phyloP scores from a whole-genome alignment of 768 basidiomycete species.

The Nidularia sp. region DNA sequence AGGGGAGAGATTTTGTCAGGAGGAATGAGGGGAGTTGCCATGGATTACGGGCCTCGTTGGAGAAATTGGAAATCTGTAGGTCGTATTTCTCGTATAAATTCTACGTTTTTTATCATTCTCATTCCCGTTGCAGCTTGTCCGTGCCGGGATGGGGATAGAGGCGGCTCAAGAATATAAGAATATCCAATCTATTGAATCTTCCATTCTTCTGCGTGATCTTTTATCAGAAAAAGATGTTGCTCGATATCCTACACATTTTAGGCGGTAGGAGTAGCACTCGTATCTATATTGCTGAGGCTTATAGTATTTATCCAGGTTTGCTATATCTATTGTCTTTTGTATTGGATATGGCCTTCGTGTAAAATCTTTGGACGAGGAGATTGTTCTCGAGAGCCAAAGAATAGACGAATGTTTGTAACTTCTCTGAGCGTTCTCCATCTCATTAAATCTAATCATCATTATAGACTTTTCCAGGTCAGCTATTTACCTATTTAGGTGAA shows the following conservation, averaged over 20 bases:
- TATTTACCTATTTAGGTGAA: no score
- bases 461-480: background rate
- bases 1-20: constrained; percentile 25
- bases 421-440: background rate
- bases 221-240: constrained; percentile 7
- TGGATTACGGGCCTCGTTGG: constrained; percentile 26
- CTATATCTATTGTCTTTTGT: constrained; percentile 16
- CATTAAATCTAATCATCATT: background rate
- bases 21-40: constrained; percentile 24
- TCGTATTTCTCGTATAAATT: background rate
- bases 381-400: constrained; percentile 15
- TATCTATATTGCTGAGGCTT: background rate
- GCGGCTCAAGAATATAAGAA: constrained; percentile 16
- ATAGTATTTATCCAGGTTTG: constrained; percentile 8
- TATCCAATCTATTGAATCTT: constrained; percentile 16
- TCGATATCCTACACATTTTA: constrained; percentile 9
- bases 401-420: constrained; percentile 15
- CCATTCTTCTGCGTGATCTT: constrained; percentile 15
- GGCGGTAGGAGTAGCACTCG: constrained; percentile 10
- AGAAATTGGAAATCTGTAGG: constrained; percentile 27
- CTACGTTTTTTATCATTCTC: constrained; percentile 3
- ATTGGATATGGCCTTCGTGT: constrained; percentile 19
- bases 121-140: constrained; percentile 14
- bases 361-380: constrained; percentile 13
- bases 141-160: constrained; percentile 18